Evolutionary conservation across 768 basidiomycete species (phyloP).

Genomic region (Suillus brevipes): DNA sequence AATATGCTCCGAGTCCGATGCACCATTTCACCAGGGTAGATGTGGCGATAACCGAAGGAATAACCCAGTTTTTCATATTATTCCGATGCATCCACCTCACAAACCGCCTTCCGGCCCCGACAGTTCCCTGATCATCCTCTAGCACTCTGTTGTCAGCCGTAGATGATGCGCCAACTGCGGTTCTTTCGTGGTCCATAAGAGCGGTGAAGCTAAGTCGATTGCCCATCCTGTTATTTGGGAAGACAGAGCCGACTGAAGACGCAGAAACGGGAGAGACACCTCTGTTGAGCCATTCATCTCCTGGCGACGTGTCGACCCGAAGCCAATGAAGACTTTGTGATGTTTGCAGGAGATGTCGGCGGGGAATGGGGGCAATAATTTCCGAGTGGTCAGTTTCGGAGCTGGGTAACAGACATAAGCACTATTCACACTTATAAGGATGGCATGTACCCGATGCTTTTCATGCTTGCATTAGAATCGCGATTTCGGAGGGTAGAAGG

Average conservation of each 20-base stretch:
- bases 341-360: conserved; percentile 61
- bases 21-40: conserved; percentile 64
- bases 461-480: conserved; percentile 16
- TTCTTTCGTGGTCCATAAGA: conserved; percentile 38
- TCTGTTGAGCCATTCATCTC: conserved; percentile 45
- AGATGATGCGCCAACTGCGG: conserved; percentile 9
- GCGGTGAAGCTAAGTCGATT: conserved; percentile 43
- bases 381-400: conserved; percentile 36
- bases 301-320: conserved; percentile 38
- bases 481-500: conserved; percentile 19
- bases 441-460: conserved; percentile 18
- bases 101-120: conserved; percentile 59
- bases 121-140: conserved; percentile 23
- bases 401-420: conserved; percentile 10
- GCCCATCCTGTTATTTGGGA: conserved; percentile 18
- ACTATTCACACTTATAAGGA: not conserved
- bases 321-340: conserved; percentile 65
- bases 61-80: conserved; percentile 57
- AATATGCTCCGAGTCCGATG: conserved; percentile 77
- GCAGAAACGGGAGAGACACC: conserved; percentile 32
- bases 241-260: conserved; percentile 29
- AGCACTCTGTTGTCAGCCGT: conserved; percentile 18
- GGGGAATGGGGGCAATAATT: conserved; percentile 67
- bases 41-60: conserved; percentile 54
- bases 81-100: conserved; percentile 80